phyloP scores from a whole-genome alignment of 2,329 filamentous ascomycete species.

The Emmonsiellopsis sp. region DNA sequence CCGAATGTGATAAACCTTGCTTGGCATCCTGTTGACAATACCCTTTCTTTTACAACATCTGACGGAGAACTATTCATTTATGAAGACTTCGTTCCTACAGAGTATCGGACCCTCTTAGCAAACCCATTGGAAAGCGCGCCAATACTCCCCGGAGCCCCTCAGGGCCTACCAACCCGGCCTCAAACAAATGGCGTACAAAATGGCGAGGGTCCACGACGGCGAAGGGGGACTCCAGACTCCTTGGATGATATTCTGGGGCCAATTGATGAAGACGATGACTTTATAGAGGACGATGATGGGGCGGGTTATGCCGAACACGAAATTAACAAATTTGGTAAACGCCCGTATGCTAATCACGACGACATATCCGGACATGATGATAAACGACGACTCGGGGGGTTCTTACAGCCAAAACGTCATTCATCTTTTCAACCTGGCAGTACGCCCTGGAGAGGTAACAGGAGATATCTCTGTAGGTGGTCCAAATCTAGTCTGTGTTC shows the following conservation, averaged over 20 bases:
- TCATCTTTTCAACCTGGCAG: conserved; percentile 85
- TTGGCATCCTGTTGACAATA: conserved; percentile 87
- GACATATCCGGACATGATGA: conserved; percentile 33
- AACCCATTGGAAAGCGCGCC: conserved; percentile 63
- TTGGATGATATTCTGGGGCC: conserved; percentile 70
- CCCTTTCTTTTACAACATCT: conserved; percentile 81
- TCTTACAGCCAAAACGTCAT: conserved; percentile 60
- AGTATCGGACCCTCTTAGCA: conserved; percentile 39
- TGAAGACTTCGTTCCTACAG: conserved; percentile 45
- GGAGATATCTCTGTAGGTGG: conserved; percentile 69
- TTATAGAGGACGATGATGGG: conserved; percentile 90
- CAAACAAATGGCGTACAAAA: conserved; percentile 47
- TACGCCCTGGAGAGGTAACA: conserved; percentile 89
- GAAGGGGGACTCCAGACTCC: conserved; percentile 61
- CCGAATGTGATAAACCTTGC: conserved; percentile 73
- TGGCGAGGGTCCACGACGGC: conserved; percentile 40
- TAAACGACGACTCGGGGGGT: conserved; percentile 43
- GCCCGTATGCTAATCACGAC: conserved; percentile 43
- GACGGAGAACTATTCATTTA: conserved; percentile 92
- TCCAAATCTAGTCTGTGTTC: neutral
- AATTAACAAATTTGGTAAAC: conserved; percentile 55
- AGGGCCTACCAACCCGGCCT: conserved; percentile 55
- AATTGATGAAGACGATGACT: conserved; percentile 62
- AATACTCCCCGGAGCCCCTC: conserved; percentile 68
- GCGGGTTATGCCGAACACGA: conserved; percentile 66